Base-by-base conservation (phyloP, 345 rosid species). In the Populus euphratica region DNA sequence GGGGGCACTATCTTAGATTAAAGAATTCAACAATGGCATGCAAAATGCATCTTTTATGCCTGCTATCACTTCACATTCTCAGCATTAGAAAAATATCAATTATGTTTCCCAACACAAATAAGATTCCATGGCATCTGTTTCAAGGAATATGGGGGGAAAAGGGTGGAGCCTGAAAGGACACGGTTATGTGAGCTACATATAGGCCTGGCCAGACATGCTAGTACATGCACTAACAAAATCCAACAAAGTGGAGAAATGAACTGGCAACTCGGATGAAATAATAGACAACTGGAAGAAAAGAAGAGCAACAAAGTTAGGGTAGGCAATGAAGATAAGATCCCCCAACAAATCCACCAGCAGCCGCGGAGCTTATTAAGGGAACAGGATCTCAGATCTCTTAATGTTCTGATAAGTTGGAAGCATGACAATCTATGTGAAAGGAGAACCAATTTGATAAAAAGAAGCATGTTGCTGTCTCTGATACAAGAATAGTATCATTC, bases 81-180 rank as follows among this genome's bases (percentile, higher is more conserved):
- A 23, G 39, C 65, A 56, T 36, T 54, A 54, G 43, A 49, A 29
- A 23, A 71, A 18, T 10, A 56, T 36, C 21, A 65, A 13, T 54
- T 23, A 18, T 29, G 61, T 74, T 64, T 44, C 49, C 72, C 44
- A 31, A 33, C 72, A 75, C 38, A 23, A 62, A 75, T 27, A n/a
- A 75, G 71, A 66, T 66, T 66, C 70, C 63, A 66, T 27, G 31
- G 29, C 65, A 67, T 68, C 47, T 20, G 65, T 67, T 67, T 23
- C 72, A 49, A 76, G 47, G 65, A 50, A 12, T 16, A 65, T 35
- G 72, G 18, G 44, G 14, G 35, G 20, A 38, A 25, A 27, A 9
- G 11, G 25, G 56, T 4, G 39, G 43, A 54, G 31, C 47, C 21
- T 38, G 41, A 10, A 17, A 50, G 33, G 74, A 36, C 52, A 44